Base-by-base conservation (phyloP, 345 rosid species). In the Euphorbia tirucalli region DNA sequence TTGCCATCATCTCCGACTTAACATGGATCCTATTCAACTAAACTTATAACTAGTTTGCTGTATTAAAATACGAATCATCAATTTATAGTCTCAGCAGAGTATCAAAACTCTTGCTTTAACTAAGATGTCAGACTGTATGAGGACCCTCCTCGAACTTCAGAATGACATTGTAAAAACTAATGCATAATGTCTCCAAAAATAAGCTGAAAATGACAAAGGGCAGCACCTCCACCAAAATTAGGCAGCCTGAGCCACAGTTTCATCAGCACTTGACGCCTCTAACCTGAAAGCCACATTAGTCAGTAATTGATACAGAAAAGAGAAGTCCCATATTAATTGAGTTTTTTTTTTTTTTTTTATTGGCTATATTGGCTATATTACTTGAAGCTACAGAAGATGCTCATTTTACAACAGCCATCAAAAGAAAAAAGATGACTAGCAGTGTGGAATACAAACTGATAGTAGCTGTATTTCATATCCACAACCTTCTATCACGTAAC, bases 221-320 rank as follows among this genome's bases (percentile, higher is more conserved):
- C 0, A 8, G 48, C 22, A 43, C 16, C 7, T 48, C 24, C 32
- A 28, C 31, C 61, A 67, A 54, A n/a, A 70, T 69, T 81, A 89
- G 50, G 74, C 88, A 44, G 88, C 83, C 79, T 80, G 85, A 27
- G 91, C 88, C 50, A 83, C 78, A 16, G 88, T 78, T 80, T 89
- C 93, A 35, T 82, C 81, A 21, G 75, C 73, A 64, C 63, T 69
- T 0, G 82, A 75, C 16, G 69, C 78, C 74, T 83, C 87, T 35
- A 57, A 49, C 85, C 91, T 89, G 87, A 66, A 81, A 79, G 52
- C 70, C 32, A 69, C 6, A 24, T 54, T 9, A 35, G 22, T 57
- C 58, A 46, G 43, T 68, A 58, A 50, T 3, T 55, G 16, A 24
- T 14, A 30, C 21, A 65, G 22, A 13, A 14, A 35, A 3, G 7